phyloP scores from a whole-genome alignment of 164 flowering plant genomes.

The Akebia trifoliata region DNA sequence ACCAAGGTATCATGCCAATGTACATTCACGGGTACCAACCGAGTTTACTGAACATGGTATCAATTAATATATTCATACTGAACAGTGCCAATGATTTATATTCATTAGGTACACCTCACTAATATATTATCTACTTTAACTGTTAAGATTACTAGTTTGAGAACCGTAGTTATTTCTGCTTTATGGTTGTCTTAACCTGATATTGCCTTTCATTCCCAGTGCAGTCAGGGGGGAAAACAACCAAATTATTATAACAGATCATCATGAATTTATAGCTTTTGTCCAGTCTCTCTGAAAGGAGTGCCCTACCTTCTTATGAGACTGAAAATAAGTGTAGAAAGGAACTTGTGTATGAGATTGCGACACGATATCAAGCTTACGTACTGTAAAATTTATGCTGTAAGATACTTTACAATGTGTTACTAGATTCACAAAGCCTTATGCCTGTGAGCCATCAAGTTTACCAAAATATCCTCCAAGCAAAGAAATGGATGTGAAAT shows the following conservation, averaged over 20 bases:
- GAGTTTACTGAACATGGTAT: too few species aligned
- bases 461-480: constrained; percentile 92
- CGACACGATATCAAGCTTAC: too few species aligned
- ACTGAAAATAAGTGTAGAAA: neutral
- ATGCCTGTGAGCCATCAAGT: constrained; percentile 82
- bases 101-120: too few species aligned
- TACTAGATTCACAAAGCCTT: constrained; percentile 46
- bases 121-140: too few species aligned
- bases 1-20: too few species aligned
- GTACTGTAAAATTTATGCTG: too few species aligned
- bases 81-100: too few species aligned
- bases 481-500: constrained; percentile 88
- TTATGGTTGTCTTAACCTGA: neutral
- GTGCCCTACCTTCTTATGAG: neutral
- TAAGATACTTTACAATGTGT: neutral
- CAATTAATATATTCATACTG: too few species aligned
- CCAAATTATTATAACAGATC: neutral
- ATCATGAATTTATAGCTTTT: neutral
- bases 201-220: neutral
- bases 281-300: neutral
- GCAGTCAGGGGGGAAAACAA: neutral
- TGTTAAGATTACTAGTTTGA: too few species aligned
- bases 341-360: neutral
- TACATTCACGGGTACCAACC: too few species aligned
- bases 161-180: too few species aligned